A percentile compares a stretch with the other conserved stretches of the same genome.
Conservation (phyloP, 2,329 filamentous ascomycete species). For the Botryotinia convoluta region DNA sequence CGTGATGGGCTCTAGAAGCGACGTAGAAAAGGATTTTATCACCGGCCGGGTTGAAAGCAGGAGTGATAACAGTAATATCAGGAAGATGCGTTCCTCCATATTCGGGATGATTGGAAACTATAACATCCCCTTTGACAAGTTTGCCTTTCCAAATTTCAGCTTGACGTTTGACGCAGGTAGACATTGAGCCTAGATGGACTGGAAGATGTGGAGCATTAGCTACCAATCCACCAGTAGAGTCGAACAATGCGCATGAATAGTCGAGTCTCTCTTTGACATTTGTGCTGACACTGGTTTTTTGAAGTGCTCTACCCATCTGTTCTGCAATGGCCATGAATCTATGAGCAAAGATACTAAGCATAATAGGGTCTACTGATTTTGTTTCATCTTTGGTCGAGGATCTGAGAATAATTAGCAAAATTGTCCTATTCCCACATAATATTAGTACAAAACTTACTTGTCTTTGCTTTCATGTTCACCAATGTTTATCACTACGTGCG, state of each 20-base stretch:
- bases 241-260: constrained; percentile 80
- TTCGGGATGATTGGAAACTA: constrained; percentile 82
- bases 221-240: constrained; percentile 71
- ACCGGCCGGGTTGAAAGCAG: constrained; percentile 65
- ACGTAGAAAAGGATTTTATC: constrained; percentile 42
- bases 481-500: constrained; percentile 86
- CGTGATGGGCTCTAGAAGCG: constrained; percentile 62
- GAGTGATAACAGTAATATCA: constrained; percentile 79
- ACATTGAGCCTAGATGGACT: constrained; percentile 80
- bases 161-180: constrained; percentile 77
- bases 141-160: constrained; percentile 78
- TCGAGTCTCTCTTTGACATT: constrained; percentile 82
- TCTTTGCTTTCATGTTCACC: constrained; percentile 54
- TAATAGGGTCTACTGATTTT: constrained; percentile 66
- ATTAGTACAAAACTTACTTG: constrained; percentile 34
- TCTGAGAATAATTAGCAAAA: neutral
- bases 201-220: constrained; percentile 79
- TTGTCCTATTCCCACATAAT: neutral
- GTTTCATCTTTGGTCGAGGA: constrained; percentile 37
- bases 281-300: constrained; percentile 76
- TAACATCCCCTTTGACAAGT: constrained; percentile 74
- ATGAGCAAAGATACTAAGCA: constrained; percentile 76
- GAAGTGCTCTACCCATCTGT: constrained; percentile 76
- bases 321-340: constrained; percentile 85
- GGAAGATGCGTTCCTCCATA: constrained; percentile 81